Base-by-base conservation (phyloP, 192 early-diverging fungal genomes). In the Coemansia sp. region DNA sequence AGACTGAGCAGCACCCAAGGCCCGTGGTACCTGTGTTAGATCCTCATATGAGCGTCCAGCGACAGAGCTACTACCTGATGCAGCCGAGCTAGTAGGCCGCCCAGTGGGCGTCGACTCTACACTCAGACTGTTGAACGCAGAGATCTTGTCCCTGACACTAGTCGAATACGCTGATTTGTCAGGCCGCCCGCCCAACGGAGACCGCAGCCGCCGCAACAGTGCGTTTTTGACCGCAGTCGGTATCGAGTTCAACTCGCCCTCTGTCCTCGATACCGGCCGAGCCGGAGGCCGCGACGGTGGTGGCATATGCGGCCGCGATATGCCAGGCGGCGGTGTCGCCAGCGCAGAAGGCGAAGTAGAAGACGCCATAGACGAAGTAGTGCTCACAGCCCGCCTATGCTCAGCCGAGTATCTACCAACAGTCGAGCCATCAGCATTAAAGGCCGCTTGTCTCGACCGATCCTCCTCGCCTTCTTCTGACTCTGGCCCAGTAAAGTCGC, bases 91-190 rank as follows among this genome's bases (percentile, higher is more conserved):
- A 31, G 24, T 36, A 6, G 57, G 57, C 57, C 31, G 57, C 31
- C 16, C 18, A 16, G 31, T 60, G 1, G 57, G 57, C 10, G 57
- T 60, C 1, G 53, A 15, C 24, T 60, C 57, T 6, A 76, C 64
- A 10, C 71, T 49, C n/a, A 82, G 43, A 1, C 53, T 67, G 49
- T 83, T 74, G 50, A 78, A 83, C 20, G 80, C 80, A 27, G 72
- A 62, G 24, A 83, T 78, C 7, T 76, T 69, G 27, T 83, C 80
- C 11, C 75, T 46, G n/a, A 83, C 80, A 13, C 80, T 83, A 16
- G 61, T 27, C 15, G 64, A 18, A 18, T 66, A 66, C 1, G 75
- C 29, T n/a, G 69, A 55, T n/a, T 46, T 60, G 58, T 83, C 80
- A 1, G 70, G 66, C 16, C 41, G 72, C 6, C 75, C 65, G 29